phyloP scores from a whole-genome alignment of 2,329 filamentous ascomycete species.

The Colletotrichum gloeosporioides region DNA sequence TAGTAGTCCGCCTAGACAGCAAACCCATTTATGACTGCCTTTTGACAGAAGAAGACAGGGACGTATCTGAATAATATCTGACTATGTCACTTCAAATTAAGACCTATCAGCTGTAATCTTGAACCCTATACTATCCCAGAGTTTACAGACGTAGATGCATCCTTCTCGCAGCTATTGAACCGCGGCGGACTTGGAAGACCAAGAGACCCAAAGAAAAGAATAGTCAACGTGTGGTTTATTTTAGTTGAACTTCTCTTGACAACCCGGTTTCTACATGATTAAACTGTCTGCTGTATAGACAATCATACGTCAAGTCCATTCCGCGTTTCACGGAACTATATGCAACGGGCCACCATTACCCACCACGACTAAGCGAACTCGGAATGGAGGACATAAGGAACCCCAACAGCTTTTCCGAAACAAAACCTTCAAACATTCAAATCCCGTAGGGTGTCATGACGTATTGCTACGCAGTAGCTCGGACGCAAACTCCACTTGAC shows the following conservation, averaged over 20 bases:
- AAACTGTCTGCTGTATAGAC: accelerated
- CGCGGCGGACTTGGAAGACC: too few relatives aligned
- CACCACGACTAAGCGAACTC: background rate
- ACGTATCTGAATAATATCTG: too few relatives aligned
- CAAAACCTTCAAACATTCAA: background rate
- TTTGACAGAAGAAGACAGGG: too few relatives aligned
- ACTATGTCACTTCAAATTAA: too few relatives aligned
- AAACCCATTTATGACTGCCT: too few relatives aligned
- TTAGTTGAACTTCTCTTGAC: accelerated
- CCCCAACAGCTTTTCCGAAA: background rate
- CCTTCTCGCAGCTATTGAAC: too few relatives aligned
- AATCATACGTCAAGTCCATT: background rate
- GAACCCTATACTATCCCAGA: too few relatives aligned
- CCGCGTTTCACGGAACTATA: background rate
- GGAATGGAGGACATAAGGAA: background rate
- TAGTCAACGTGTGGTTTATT: accelerated
- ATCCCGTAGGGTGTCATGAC: background rate
- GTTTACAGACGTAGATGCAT: too few relatives aligned
- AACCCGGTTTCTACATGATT: accelerated
- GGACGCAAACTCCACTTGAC: background rate
- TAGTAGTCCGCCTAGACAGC: too few relatives aligned
- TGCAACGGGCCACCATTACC: background rate
- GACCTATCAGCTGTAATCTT: too few relatives aligned
- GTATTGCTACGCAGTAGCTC: background rate
- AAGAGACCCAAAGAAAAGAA: too few relatives aligned